Base-by-base conservation (phyloP, 2,329 filamentous ascomycete genomes). In the Ceratocystis huliohia region DNA sequence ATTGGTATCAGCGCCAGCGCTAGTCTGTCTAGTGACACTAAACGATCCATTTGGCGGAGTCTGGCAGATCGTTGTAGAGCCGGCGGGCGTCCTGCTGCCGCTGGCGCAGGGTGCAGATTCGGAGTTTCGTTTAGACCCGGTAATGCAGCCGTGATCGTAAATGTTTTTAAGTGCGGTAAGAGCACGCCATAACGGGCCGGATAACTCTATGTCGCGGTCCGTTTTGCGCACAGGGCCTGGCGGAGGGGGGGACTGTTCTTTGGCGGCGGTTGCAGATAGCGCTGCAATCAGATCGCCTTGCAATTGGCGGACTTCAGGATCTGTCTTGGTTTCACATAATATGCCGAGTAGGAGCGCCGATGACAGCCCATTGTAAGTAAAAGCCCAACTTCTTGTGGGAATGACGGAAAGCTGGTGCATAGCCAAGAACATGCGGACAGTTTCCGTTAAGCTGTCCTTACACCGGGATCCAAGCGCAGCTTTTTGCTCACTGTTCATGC, bases 391-490 rank as follows among this genome's bases (percentile, higher is more conserved):
- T 30, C 84, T 78, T 0, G 84, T 87, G 0, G 84, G 84, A 61
- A 87, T 86, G 7, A 85, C 82, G 1, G 84, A 86, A 37, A 87
- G 75, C 69, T 86, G 84, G 72, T 87, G 84, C 84, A 87, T 87
- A 17, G 84, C 82, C 25, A 87, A 76, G 71, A 87, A 87, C 84
- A 87, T 87, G 50, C 83, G 80, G 10, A 87, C 84, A 13, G 84
- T 87, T 72, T 87, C 84, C 5, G 82, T 82, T 30, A 87, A 75
- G 71, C 86, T 86, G 17, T 77, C 74, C 72, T 85, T 85, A 76
- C 84, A 87, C 67, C 80, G 80, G 33, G 82, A 79, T 1, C 82
- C 81, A 0, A 87, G 75, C 0, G 78, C 74, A 57, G 77, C 77
- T 70, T 84, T 84, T 70, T 87, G 83, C 0, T 76, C 71, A 0